These are phyloP conservation scores for Rubroboletus pulcherrimus DNA, from an alignment of 768 basidiomycete genomes.

Conservation along the genomic window DNA sequence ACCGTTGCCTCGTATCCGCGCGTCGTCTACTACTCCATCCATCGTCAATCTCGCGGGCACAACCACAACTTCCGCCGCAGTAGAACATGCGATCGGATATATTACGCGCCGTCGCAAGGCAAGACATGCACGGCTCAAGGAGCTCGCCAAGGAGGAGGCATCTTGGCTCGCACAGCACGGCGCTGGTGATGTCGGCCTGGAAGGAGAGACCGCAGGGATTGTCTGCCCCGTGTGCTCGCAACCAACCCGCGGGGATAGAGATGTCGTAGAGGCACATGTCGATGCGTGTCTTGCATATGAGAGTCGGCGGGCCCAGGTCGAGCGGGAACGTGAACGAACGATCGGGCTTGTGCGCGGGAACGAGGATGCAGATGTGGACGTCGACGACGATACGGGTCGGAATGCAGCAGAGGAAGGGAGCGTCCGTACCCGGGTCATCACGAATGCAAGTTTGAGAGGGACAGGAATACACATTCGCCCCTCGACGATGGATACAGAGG, in stretches of 20 bases:
- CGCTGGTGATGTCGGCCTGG: slow-evolving; percentile 33
- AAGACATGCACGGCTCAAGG: slow-evolving; percentile 62
- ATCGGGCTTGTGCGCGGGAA: slow-evolving; percentile 31
- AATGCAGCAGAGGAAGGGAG: slow-evolving; percentile 39
- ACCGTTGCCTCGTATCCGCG: slow-evolving; percentile 24
- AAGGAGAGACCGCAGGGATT: slow-evolving; percentile 38
- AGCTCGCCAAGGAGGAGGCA: slow-evolving; percentile 61
- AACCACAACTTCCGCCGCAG: slow-evolving; percentile 29
- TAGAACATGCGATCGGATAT: slow-evolving; percentile 53
- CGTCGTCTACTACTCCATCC: slow-evolving; percentile 14
- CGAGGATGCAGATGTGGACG: slow-evolving; percentile 31
- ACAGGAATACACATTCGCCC: slow-evolving; percentile 68
- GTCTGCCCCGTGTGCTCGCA: slow-evolving; percentile 70
- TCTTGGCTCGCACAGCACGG: slow-evolving; percentile 19
- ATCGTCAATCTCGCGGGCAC: slow-evolving; percentile 14
- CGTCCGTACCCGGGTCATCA: slow-evolving; percentile 38
- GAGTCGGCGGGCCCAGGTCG: slow-evolving; percentile 35
- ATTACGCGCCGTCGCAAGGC: slow-evolving; percentile 69
- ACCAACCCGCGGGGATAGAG: slow-evolving; percentile 59
- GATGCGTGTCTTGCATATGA: slow-evolving; percentile 71
- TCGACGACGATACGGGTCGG: slow-evolving; percentile 33
- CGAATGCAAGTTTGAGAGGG: slow-evolving; percentile 41
- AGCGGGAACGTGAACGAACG: slow-evolving; percentile 24
- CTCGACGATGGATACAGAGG: slow-evolving; percentile 64
- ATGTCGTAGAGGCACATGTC: slow-evolving; percentile 77